Evolutionary conservation across 164 flowering plant species (phyloP), one percentile per base, ranked within the genome.

Genomic region (Cinnamomum micranthum): DNA sequence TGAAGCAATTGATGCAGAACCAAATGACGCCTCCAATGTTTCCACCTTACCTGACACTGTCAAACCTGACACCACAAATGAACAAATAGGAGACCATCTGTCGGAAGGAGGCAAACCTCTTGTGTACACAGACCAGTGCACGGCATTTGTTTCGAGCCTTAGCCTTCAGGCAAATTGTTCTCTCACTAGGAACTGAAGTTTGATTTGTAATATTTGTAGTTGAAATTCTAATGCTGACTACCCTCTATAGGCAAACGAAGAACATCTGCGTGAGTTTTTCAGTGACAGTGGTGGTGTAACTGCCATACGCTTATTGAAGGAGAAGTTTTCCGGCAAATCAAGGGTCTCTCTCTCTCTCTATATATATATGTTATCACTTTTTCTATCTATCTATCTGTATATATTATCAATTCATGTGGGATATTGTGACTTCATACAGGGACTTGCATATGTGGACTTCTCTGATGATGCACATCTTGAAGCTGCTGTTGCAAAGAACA

Each of bases 391-490:
- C 76, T 80, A 75, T 77, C 74, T 50, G 51, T 52, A 66, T 71
- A 25, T 55, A 4, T 31, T 31, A 31, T 35, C 35, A 7, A 66
- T 66, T 66, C 9, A 23, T 47, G 65, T 20, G 33, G 31, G n/a
- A 4, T 69, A 20, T 14, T 35, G 50, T 74, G 41, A 41, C 23
- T 74, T 71, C 73, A 13, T 77, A 15, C 70, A 95, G 98, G 97
- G 99, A 51, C 78, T 95, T 62, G 98, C 99, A 27, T 93, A 93
- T 80, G 94, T 92, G 77, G 99, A 95, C 78, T 95, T 95, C 80
- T 77, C 78, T 1, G 92, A 91, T 83, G 93, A 88, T 64, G 84
- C 74, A 41, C 91, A 91, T 81, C 92, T 93, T 76, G 82, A 80
- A 65, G 89, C 88, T 12, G 99, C 96, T 68, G 55, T 95, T 27